Conservation (phyloP, 2,329 filamentous ascomycete species). For the Hymenoscyphus repandus region DNA sequence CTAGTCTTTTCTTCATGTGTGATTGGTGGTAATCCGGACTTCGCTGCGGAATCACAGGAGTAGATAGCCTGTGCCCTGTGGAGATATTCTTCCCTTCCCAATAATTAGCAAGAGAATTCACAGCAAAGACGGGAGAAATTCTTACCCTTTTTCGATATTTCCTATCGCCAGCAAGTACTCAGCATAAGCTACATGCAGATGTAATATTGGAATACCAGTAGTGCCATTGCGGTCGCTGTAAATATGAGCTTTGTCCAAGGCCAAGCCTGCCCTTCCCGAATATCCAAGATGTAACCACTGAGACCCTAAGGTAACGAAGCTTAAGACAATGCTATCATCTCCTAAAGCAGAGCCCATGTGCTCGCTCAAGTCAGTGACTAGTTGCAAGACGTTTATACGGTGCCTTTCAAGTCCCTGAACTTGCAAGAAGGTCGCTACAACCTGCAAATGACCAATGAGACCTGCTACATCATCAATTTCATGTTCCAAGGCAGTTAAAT, state of each 20-base stretch:
- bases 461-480: constrained; percentile 45
- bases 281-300: constrained; percentile 57
- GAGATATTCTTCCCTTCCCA: constrained; percentile 27
- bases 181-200: constrained; percentile 65
- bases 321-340: constrained; percentile 38
- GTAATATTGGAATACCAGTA: constrained; percentile 42
- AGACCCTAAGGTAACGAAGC: constrained; percentile 38
- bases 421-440: constrained; percentile 50
- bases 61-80: constrained; percentile 23
- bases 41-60: constrained; percentile 19
- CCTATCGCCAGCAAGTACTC: constrained; percentile 69
- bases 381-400: constrained; percentile 42
- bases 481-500: constrained; percentile 36
- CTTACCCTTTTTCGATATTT: constrained; percentile 54
- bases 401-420: constrained; percentile 49
- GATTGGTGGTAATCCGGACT: constrained; percentile 9
- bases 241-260: constrained; percentile 54
- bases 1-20: constrained; percentile 20
- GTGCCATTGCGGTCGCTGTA: constrained; percentile 37
- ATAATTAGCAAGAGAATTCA: neutral
- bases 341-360: constrained; percentile 35
- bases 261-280: constrained; percentile 49
- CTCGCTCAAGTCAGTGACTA: constrained; percentile 43
- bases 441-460: constrained; percentile 46
- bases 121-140: constrained; percentile 21